phyloP scores from a whole-genome alignment of 1,284 basidiomycete genomes.

The Trichosporon sp. region DNA sequence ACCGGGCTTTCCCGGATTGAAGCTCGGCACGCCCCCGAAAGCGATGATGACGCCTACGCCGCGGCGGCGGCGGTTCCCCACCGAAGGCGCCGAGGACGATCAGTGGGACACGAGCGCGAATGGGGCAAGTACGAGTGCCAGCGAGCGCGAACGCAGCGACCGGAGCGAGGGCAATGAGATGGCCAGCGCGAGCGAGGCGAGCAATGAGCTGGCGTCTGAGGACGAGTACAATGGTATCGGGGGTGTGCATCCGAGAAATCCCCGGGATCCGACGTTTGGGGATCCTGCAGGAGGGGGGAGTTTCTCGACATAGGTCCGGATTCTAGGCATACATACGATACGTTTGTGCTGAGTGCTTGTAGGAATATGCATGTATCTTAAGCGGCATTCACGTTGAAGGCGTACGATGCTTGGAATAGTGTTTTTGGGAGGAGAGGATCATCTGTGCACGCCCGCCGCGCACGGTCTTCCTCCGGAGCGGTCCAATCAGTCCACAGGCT shows the following conservation, averaged over 20 bases:
- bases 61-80: neutral
- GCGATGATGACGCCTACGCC: neutral
- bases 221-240: conserved; percentile 1
- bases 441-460: too few relatives aligned
- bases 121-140: neutral
- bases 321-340: neutral
- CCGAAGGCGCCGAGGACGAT: conserved; percentile 17
- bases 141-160: too few relatives aligned
- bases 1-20: neutral
- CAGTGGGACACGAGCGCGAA: conserved; percentile 5
- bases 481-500: too few relatives aligned
- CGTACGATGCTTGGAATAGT: too few relatives aligned
- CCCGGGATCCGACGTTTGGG: too few relatives aligned
- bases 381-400: too few relatives aligned
- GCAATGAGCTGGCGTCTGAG: neutral
- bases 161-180: neutral
- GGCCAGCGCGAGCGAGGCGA: conserved; percentile 4
- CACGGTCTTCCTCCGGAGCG: too few relatives aligned
- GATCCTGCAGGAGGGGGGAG: too few relatives aligned
- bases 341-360: neutral
- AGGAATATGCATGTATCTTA: neutral
- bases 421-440: too few relatives aligned
- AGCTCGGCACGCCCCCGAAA: neutral
- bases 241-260: neutral
- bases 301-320: neutral